Base-by-base conservation (phyloP, 2,329 filamentous ascomycete species). In the Helotiales sp. region DNA sequence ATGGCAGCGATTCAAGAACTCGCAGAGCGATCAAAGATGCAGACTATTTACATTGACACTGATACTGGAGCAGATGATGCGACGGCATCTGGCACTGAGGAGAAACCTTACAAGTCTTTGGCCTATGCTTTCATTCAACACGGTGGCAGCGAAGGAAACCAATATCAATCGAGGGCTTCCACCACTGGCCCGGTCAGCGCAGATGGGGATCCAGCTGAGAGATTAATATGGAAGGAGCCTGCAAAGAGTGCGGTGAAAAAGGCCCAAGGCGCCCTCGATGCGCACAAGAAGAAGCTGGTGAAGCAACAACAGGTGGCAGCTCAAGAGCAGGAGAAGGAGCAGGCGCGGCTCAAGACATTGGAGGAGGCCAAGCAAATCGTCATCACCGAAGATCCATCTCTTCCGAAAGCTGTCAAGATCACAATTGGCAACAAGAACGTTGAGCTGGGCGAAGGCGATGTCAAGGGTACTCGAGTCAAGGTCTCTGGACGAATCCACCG, bases 191-290 rank as follows among this genome's bases (percentile, higher is more conserved):
- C 82, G 22, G 75, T 81, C n/a, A 81, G 77, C 55, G 80, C 81
- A 65, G 81, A 81, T 70, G 86, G 85, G 61, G 89, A 91, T 67
- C 80, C 82, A 63, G 79, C 81, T 54, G 81, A 81, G 54, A 82
- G 84, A 63, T 75, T 87, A 63, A 82, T 85, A 67, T 96, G 88
- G 89, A 93, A 93, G 77, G 86, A 88, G 55, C 88, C 86, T 19
- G 87, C 89, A 60, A 96, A 95, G 79, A 89, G 88, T 59, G 91
- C 90, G 22, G 74, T 91, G 71, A 96, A 96, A 80, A 96, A 96
- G 77, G 89, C 88, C 3, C 84, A 85, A 77, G 87, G 86, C 73
- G 85, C 86, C 63, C 85, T 85, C 63, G 89, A 91, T 65, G 80
- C 82, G 63, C 85, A 90, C 74, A 89, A 91, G 82, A 93, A 91